Evolutionary conservation across 2,329 filamentous ascomycete genomes (phyloP), one percentile per base, ranked within the genome.

Genomic region (Sporothrix humicola): DNA sequence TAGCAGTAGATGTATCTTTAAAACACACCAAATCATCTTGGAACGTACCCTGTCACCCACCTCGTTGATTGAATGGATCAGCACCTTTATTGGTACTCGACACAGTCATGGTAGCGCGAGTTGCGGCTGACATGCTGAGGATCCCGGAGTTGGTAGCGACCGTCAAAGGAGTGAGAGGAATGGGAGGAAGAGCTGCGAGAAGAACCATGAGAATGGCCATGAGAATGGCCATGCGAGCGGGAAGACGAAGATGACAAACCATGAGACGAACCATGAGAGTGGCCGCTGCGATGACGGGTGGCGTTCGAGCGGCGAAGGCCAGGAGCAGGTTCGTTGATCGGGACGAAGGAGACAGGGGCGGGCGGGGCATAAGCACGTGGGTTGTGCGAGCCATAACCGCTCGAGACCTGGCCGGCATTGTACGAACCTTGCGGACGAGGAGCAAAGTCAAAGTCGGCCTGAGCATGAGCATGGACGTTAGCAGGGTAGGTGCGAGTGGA

Each of bases 21-120:
- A 37, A 37, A 37, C 31, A 2, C 7, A 37, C 4, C 31, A 5
- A 37, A 37, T 37, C 31, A 37, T 37, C 31, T 37, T 37, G 31
- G 31, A 37, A 37, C 3, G 2, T n/a, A 52, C 48, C 15, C 3
- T 52, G 6, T 52, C 15, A 15, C 15, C n/a, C 3, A 17, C 13
- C 48, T 52, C 13, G 13, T 7, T 6, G 0, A n/a, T 52, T 52
- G 13, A 52, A 52, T 17, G 48, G 15, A 4, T 17, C 6, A 7
- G 48, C n/a, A 54, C n/a, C 52, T 23, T 54, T 54, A 54, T n/a
- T 54, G 52, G 52, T 54, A 54, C 52, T 54, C 52, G n/a, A 54
- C 52, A 54, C 52, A 54, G 52, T 54, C 52, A 20, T n/a, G 20
- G n/a, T 54, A 54, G 17, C 20, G 52, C 5, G 52, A 20, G 52